A percentile compares a stretch with the other conserved stretches of the same genome.
Evolutionary conservation across 352 stramenopile genomes (phyloP).

Genomic region (Aphanomyces cochlioides): DNA sequence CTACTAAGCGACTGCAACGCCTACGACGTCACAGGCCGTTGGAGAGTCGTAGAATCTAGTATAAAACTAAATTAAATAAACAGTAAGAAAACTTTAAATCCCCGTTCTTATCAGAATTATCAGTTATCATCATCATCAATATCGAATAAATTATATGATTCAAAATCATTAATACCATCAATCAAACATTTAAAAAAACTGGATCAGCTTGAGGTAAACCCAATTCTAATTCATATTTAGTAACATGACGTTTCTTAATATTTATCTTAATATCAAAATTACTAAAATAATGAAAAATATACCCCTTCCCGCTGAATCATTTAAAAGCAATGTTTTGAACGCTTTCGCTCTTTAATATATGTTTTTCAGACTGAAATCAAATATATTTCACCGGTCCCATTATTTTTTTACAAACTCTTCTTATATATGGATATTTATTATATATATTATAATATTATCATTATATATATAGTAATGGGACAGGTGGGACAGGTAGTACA

Average conservation of each 20-base stretch:
- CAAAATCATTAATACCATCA: background rate
- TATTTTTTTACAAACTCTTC: constrained; percentile 24
- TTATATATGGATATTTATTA: constrained; percentile 21
- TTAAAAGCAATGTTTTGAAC: constrained; percentile 7
- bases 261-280: constrained; percentile 1
- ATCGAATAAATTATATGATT: constrained; percentile 6
- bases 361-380: constrained; percentile 4
- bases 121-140: constrained; percentile 1
- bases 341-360: constrained; percentile 4
- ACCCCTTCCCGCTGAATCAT: background rate
- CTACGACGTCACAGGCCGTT: background rate
- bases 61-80: constrained; percentile 4
- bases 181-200: background rate
- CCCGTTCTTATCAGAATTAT: background rate
- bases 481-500: background rate
- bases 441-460: constrained; percentile 16
- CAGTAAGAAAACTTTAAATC: constrained; percentile 8
- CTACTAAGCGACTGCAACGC: constrained; percentile 5
- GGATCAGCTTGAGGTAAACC: constrained; percentile 6
- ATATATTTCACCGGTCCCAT: constrained; percentile 6
- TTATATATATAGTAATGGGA: constrained; percentile 17
- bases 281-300: constrained; percentile 7
- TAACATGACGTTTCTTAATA: constrained; percentile 3
- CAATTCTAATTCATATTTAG: constrained; percentile 9
- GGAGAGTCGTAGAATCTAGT: background rate